Percentiles rank a stretch among this genome's conserved stretches.
Evolutionary conservation across 2,329 filamentous ascomycete species (phyloP).

Genomic region (Orbilia javanica): DNA sequence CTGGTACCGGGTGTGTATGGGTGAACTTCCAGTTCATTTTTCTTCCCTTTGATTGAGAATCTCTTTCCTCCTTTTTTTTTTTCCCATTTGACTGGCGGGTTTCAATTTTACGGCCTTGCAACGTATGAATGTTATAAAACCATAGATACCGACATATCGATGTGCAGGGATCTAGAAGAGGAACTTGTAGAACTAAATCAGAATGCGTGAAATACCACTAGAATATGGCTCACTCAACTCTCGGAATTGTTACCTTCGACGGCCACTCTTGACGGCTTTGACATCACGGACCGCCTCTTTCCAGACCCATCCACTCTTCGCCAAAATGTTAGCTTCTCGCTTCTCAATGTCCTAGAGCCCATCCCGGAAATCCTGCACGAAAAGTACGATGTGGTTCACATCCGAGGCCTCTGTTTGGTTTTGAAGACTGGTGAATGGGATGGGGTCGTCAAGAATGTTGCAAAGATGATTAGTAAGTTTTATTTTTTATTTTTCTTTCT

Average conservation of each 20-base stretch:
- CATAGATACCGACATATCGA: too few relatives aligned
- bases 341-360: conserved; percentile 26
- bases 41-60: background rate
- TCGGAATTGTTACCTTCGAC: conserved; percentile 19
- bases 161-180: background rate
- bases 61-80: background rate
- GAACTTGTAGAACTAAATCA: background rate
- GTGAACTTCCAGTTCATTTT: background rate
- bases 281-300: conserved; percentile 40
- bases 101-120: background rate
- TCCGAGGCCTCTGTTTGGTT: conserved; percentile 34
- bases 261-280: conserved; percentile 33
- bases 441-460: conserved; percentile 35
- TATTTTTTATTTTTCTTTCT: too few relatives aligned
- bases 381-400: conserved; percentile 46
- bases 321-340: conserved; percentile 34
- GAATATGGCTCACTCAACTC: conserved; percentile 38
- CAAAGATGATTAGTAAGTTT: conserved; percentile 37
- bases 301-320: conserved; percentile 34
- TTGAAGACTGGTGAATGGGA: conserved; percentile 34
- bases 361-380: conserved; percentile 24
- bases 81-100: background rate
- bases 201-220: background rate
- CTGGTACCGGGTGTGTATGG: conserved; percentile 34
- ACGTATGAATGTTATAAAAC: background rate